Evolutionary conservation across 2,329 filamentous ascomycete genomes (phyloP).

Genomic region (Aspergillus latus): DNA sequence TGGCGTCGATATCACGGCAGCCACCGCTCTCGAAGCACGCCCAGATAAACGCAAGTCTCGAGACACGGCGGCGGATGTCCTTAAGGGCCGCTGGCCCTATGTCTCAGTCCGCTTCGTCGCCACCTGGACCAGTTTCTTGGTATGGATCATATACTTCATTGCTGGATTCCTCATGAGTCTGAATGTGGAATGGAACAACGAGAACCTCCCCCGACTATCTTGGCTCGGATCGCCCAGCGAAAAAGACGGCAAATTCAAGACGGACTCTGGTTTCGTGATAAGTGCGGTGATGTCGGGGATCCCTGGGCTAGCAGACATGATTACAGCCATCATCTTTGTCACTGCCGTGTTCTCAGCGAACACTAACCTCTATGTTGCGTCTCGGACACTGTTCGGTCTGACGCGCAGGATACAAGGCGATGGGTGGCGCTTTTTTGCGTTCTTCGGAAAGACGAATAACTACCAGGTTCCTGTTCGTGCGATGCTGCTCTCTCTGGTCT

Average conservation of each 20-base stretch:
- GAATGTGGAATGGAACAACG: slow-evolving; percentile 27
- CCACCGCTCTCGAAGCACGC: slow-evolving; percentile 37
- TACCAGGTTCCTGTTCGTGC: slow-evolving; percentile 39
- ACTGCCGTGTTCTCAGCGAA: slow-evolving; percentile 34
- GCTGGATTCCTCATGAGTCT: slow-evolving; percentile 27
- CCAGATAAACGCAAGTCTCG: slow-evolving; percentile 10
- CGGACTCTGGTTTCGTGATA: slow-evolving; percentile 26
- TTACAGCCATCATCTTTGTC: slow-evolving; percentile 33
- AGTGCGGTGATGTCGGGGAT: slow-evolving; percentile 24
- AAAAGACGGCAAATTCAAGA: neutral
- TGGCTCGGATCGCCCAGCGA: slow-evolving; percentile 18
- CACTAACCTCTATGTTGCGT: slow-evolving; percentile 38
- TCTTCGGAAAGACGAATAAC: slow-evolving; percentile 28
- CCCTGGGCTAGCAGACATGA: slow-evolving; percentile 22
- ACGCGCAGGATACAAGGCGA: slow-evolving; percentile 19
- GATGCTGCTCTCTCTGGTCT: slow-evolving; percentile 41
- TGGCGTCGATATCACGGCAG: slow-evolving; percentile 36
- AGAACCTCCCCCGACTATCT: slow-evolving; percentile 20
- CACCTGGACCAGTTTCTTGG: slow-evolving; percentile 31
- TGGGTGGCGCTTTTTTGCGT: slow-evolving; percentile 21
- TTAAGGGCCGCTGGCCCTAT: slow-evolving; percentile 8
- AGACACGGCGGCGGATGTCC: neutral
- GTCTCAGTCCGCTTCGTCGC: slow-evolving; percentile 29
- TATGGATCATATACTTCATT: slow-evolving; percentile 29
- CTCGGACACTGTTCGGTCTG: slow-evolving; percentile 35